Conservation (phyloP, 805 yeast genomes). For the Lachancea cidri region DNA sequence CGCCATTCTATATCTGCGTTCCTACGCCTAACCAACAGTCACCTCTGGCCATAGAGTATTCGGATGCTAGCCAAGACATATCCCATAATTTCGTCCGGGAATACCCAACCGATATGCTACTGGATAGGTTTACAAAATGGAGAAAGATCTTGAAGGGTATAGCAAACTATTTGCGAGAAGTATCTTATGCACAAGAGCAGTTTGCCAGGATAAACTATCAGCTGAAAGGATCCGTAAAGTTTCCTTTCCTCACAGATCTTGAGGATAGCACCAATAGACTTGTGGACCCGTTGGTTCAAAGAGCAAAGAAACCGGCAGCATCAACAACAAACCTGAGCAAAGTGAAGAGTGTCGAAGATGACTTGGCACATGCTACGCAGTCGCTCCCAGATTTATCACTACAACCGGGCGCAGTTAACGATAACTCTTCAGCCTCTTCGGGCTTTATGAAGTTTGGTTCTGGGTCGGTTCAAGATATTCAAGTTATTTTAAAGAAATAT, state of each 20-base stretch:
- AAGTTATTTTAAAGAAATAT: constrained; percentile 60
- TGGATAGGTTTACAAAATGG: constrained; percentile 78
- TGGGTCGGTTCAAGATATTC: constrained; percentile 74
- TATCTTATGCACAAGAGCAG: constrained; percentile 76
- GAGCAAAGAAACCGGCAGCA: constrained; percentile 12
- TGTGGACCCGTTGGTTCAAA: constrained; percentile 47
- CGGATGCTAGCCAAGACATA: constrained; percentile 15
- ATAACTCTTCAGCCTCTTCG: constrained; percentile 26
- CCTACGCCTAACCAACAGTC: constrained; percentile 31
- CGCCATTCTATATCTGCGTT: constrained; percentile 32
- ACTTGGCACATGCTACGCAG: constrained; percentile 3
- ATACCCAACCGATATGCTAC: constrained; percentile 75
- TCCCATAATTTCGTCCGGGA: constrained; percentile 25
- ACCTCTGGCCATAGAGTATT: constrained; percentile 11
- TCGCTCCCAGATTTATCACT: constrained; percentile 1
- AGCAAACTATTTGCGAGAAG: constrained; percentile 65
- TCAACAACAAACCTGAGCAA: constrained; percentile 1
- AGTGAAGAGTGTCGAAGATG: constrained; percentile 4
- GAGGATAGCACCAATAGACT: constrained; percentile 33
- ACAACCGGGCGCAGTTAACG: constrained; percentile 9
- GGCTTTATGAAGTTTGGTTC: constrained; percentile 69
- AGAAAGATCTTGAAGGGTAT: constrained; percentile 67
- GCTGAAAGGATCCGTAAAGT: constrained; percentile 61
- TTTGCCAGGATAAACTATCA: constrained; percentile 60
- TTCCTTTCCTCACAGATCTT: constrained; percentile 34